Percentiles rank a stretch among this genome's conserved stretches.
Evolutionary conservation across 2,329 filamentous ascomycete genomes (phyloP).

Genomic region (Metarhizium brunneum): DNA sequence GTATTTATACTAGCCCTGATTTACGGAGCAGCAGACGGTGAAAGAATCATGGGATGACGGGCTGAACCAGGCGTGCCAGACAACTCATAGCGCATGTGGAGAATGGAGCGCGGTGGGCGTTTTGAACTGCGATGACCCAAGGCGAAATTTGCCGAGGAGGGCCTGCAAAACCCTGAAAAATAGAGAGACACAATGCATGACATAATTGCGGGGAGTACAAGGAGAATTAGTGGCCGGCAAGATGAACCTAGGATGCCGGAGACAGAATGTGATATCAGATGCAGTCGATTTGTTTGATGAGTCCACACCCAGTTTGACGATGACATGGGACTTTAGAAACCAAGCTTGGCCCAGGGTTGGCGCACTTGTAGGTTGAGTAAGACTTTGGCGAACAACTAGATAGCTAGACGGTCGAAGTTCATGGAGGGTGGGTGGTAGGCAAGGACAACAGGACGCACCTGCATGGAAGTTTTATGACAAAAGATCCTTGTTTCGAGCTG

Average conservation of each 20-base stretch:
- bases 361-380: conserved; percentile 1
- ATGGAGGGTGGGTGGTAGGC: not conserved
- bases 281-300: not conserved
- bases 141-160: conserved; percentile 24
- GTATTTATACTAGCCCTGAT: conserved; percentile 13
- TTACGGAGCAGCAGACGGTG: not conserved
- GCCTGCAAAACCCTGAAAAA: conserved; percentile 20
- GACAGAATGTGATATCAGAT: conserved; percentile 1
- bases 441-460: not conserved
- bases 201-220: conserved; percentile 32
- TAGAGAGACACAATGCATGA: conserved; percentile 31
- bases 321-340: not conserved
- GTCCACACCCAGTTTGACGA: conserved; percentile 3
- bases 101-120: not conserved
- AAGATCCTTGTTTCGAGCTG: not conserved
- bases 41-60: not conserved
- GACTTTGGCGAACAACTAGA: not conserved
- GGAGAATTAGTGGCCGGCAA: not conserved
- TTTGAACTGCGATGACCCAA: not conserved
- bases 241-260: not conserved
- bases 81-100: conserved; percentile 9
- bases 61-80: conserved; percentile 3
- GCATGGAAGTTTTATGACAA: not conserved
- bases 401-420: not conserved
- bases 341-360: not conserved